A percentile compares a stretch with the other conserved stretches of the same genome.
phyloP scores from a whole-genome alignment of 495 filamentous ascomycete genomes.

The Echria macrotheca region DNA sequence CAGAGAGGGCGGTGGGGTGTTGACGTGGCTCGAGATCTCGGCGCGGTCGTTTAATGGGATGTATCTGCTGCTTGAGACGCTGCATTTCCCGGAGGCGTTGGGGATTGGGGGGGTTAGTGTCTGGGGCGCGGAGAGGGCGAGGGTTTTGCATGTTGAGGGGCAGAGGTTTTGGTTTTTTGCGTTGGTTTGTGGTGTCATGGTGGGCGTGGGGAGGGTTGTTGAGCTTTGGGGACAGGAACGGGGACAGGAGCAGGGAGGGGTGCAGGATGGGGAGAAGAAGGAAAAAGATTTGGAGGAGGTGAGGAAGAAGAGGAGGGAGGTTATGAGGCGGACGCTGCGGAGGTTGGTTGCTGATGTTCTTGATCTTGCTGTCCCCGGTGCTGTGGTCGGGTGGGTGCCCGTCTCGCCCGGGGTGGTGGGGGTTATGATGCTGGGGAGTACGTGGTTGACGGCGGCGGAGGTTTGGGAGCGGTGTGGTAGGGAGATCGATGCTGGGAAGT shows the following conservation, averaged over 20 bases:
- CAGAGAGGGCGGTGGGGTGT: conserved; percentile 3
- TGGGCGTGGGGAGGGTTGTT: conserved; percentile 19
- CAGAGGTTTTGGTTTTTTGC: conserved; percentile 63
- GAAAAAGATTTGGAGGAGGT: conserved; percentile 3
- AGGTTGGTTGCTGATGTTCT: conserved; percentile 47
- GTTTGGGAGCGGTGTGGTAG: conserved; percentile 52
- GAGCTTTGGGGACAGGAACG: conserved; percentile 13
- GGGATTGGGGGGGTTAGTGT: conserved; percentile 41
- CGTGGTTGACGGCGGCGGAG: conserved; percentile 49
- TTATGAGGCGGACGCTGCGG: not conserved
- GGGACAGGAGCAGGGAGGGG: not conserved
- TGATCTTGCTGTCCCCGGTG: conserved; percentile 53
- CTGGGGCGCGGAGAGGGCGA: conserved; percentile 26
- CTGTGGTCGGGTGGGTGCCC: conserved; percentile 50
- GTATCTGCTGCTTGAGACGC: conserved; percentile 44
- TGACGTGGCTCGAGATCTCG: conserved; percentile 33
- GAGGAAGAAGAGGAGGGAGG: conserved; percentile 7
- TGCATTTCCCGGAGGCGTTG: conserved; percentile 38
- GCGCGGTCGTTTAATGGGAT: conserved; percentile 40
- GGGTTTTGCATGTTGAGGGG: conserved; percentile 41
- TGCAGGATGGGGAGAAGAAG: not conserved
- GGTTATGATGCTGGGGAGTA: conserved; percentile 51
- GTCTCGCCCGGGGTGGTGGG: conserved; percentile 42
- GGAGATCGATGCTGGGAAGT: conserved; percentile 19
- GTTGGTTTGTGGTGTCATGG: conserved; percentile 32